Evolutionary conservation across 2,329 filamentous ascomycete genomes (phyloP).

Genomic region (Neospermospora avenae): DNA sequence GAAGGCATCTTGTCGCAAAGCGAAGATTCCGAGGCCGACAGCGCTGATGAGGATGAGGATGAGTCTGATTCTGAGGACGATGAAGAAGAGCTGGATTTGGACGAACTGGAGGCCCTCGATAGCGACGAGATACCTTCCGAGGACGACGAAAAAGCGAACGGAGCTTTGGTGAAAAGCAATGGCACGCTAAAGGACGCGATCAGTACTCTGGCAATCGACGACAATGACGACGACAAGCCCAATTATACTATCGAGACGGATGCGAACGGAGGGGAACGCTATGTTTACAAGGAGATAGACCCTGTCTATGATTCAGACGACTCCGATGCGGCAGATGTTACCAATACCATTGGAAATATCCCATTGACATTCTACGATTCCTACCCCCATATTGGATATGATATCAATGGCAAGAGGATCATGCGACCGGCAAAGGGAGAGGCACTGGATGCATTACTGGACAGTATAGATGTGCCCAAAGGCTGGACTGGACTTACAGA

Average conservation of each 20-base stretch:
- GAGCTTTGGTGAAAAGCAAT: slow-evolving; percentile 39
- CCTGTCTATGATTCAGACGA: slow-evolving; percentile 96
- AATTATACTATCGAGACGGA: slow-evolving; percentile 65
- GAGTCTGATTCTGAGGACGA: slow-evolving; percentile 43
- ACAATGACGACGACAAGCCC: slow-evolving; percentile 41
- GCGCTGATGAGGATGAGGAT: slow-evolving; percentile 44
- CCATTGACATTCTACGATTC: slow-evolving; percentile 93
- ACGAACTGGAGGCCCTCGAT: slow-evolving; percentile 42
- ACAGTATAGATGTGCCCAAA: slow-evolving; percentile 95
- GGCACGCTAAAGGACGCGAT: slow-evolving; percentile 36
- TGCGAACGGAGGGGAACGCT: slow-evolving; percentile 86
- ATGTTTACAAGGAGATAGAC: slow-evolving; percentile 90
- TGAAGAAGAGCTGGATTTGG: slow-evolving; percentile 42
- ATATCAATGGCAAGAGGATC: slow-evolving; percentile 98
- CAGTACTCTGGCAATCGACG: slow-evolving; percentile 1
- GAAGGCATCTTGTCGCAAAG: slow-evolving; percentile 55
- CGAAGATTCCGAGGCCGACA: slow-evolving; percentile 55
- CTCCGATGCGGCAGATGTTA: slow-evolving; percentile 72
- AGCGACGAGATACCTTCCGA: slow-evolving; percentile 48
- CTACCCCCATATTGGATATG: slow-evolving; percentile 97
- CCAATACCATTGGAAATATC: slow-evolving; percentile 94
- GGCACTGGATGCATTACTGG: slow-evolving; percentile 86
- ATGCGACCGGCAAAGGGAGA: slow-evolving; percentile 93
- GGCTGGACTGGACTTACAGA: slow-evolving; percentile 97
- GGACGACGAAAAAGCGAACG: slow-evolving; percentile 35